Base-by-base conservation (phyloP, 176 grass and related monocot species). In the Oryza officinalis region DNA sequence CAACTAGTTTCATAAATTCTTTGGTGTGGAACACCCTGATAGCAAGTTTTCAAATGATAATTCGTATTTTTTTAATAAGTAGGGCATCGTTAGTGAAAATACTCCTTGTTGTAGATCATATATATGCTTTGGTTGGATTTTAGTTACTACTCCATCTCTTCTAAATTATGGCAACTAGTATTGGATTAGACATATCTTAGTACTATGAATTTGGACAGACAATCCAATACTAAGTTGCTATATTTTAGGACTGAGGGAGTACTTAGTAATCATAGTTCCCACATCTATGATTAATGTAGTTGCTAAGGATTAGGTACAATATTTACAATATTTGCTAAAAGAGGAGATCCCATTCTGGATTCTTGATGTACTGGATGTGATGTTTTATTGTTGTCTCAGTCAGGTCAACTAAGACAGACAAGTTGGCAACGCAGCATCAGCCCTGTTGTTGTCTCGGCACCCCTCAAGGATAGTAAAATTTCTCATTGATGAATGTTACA, bases 261-360 rank as follows among this genome's bases (percentile, higher is more conserved):
- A n/a, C n/a, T n/a, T n/a, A n/a, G n/a, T n/a, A n/a, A n/a, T n/a
- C n/a, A n/a, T n/a, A 35, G 33, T 35, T 35, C 33, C 33, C 33
- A 35, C 5, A 35, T 5, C 5, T 35, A 35, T 5, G 33, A 35
- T 35, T 35, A 35, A 5, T 1, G 6, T n/a, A 35, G 33, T 35
- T 35, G 33, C 33, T 35, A 35, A 35, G 33, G 33, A 35, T 33
- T 33, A 4, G 32, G 32, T 5, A 33, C 32, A 33, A 33, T 33
- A 33, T 33, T 33, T 33, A 5, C 5, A 35, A 65, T n/a, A n/a
- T n/a, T n/a, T n/a, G n/a, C n/a, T n/a, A 35, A 6, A 9, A 26
- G 22, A 60, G 5, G 49, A 87, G 37, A 82, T 63, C 14, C 28
- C 22, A 26, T 13, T 64, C 49, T 49, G 70, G 64, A 82, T 75